Conservation (phyloP, 2,329 filamentous ascomycete genomes). For the Ceratocystiopsis sp. region DNA sequence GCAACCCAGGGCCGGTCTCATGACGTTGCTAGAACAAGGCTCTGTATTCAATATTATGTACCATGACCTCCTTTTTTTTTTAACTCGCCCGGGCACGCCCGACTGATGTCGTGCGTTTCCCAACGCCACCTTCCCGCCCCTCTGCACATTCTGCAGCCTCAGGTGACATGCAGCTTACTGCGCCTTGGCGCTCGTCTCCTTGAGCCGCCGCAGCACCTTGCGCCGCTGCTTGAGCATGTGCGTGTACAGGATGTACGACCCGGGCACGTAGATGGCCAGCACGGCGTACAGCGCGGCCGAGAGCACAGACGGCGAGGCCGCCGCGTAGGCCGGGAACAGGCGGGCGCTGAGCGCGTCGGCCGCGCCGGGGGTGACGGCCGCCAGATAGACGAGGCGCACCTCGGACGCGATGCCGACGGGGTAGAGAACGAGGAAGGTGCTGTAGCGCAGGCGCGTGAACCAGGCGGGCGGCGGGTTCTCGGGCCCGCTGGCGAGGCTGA, state of each 20-base stretch:
- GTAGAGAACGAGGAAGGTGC: constrained; percentile 86
- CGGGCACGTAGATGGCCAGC: constrained; percentile 18
- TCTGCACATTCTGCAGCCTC: not conserved
- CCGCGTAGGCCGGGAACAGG: constrained; percentile 32
- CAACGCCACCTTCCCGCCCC: no score
- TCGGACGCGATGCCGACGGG: constrained; percentile 83
- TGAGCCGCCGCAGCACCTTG: constrained; percentile 55
- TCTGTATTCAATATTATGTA: no score
- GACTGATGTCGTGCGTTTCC: no score
- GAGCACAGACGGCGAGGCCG: constrained; percentile 8
- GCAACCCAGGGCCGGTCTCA: not conserved
- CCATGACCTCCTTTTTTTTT: no score
- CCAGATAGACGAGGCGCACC: constrained; percentile 59
- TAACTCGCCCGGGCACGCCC: no score
- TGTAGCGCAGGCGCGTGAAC: constrained; percentile 74
- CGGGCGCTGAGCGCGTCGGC: constrained; percentile 19
- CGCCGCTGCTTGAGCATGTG: constrained; percentile 88
- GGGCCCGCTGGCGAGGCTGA: constrained; percentile 46
- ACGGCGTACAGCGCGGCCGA: constrained; percentile 3
- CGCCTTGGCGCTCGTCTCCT: constrained; percentile 20
- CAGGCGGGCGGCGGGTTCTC: constrained; percentile 16
- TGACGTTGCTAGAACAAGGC: no score
- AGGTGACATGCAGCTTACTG: constrained; percentile 13
- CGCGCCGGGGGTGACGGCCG: constrained; percentile 39
- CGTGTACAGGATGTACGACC: constrained; percentile 71